Conservation (phyloP, 768 basidiomycete species). For the Pholiota conissans region DNA sequence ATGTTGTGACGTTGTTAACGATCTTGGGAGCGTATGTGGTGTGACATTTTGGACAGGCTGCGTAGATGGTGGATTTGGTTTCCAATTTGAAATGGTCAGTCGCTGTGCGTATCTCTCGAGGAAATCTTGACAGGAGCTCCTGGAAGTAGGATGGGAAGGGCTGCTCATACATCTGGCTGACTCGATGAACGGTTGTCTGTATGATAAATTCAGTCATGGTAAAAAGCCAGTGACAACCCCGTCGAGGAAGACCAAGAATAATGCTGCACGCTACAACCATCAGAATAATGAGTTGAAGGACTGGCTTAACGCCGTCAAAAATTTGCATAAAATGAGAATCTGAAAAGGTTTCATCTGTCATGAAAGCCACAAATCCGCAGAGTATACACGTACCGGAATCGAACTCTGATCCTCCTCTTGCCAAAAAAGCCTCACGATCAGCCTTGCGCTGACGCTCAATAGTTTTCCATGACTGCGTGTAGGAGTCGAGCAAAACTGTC, state of each 20-base stretch:
- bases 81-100: constrained; percentile 3
- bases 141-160: not conserved
- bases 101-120: constrained; percentile 6
- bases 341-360: not conserved
- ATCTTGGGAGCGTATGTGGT: not conserved
- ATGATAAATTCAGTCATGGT: not conserved
- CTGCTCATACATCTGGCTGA: not conserved
- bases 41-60: constrained; percentile 9
- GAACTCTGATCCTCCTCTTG: not conserved
- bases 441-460: not conserved
- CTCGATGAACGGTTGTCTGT: not conserved
- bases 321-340: not conserved
- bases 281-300: not conserved
- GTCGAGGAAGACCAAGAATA: not conserved
- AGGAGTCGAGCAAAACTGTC: not conserved
- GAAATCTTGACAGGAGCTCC: not conserved
- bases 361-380: not conserved
- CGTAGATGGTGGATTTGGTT: not conserved
- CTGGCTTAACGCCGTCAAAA: not conserved
- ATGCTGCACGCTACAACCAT: not conserved
- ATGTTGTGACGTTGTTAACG: not conserved
- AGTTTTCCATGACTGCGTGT: not conserved
- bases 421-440: not conserved
- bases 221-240: not conserved
- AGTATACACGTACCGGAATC: not conserved